Evolutionary conservation across 2,329 filamentous ascomycete species (phyloP).

Genomic region (Ceratocystis lukuohia): DNA sequence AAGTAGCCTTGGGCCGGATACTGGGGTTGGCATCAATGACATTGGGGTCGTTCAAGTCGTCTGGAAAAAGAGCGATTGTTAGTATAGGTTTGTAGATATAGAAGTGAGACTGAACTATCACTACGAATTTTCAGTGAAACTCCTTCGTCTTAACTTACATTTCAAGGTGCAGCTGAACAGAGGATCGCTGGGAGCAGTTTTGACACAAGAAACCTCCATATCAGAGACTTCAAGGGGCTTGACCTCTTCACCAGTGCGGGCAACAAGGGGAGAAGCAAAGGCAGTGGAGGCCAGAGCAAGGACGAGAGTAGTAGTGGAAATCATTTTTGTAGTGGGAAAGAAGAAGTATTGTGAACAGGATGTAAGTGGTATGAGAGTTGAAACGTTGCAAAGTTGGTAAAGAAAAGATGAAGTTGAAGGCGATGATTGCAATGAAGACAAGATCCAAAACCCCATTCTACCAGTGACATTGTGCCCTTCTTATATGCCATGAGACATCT

Average conservation of each 20-base stretch:
- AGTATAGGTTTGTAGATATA: neutral
- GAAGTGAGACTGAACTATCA: neutral
- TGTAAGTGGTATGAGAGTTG: neutral
- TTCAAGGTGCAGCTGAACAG: conserved; percentile 13
- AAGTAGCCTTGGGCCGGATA: conserved; percentile 11
- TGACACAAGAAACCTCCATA: conserved; percentile 4
- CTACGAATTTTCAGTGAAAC: neutral
- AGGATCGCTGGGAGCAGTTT: neutral
- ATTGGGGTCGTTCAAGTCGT: conserved; percentile 13
- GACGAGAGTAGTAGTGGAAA: neutral
- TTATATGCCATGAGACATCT: neutral
- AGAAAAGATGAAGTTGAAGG: neutral
- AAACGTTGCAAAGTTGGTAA: neutral
- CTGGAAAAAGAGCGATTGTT: neutral
- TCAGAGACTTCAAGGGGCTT: conserved; percentile 6
- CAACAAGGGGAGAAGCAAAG: conserved; percentile 4
- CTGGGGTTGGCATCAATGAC: neutral
- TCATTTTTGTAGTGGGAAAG: neutral
- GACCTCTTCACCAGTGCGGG: neutral
- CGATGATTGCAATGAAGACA: neutral
- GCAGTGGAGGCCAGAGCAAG: conserved; percentile 5
- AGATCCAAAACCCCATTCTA: neutral
- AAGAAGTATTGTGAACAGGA: neutral
- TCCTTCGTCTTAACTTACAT: conserved; percentile 4
- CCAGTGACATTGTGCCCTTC: neutral